Evolutionary conservation across 495 filamentous ascomycete species (phyloP).

Genomic region (Pseudomonodictys pantanalensis): DNA sequence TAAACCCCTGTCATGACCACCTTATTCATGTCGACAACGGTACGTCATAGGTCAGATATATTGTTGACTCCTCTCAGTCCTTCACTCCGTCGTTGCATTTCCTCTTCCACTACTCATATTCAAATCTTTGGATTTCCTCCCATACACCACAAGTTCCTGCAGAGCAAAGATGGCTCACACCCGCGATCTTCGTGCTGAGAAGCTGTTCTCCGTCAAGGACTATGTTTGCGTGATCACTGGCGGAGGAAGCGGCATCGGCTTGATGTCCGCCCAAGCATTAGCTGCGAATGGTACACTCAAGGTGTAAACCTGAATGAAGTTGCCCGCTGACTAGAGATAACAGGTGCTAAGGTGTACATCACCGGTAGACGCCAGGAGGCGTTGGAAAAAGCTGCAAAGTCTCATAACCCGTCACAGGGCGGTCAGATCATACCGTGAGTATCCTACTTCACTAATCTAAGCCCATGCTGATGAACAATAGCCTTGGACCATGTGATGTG

Average conservation of each 20-base stretch:
- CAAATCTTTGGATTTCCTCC: no score
- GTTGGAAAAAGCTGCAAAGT: constrained; percentile 42
- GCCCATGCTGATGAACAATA: background rate
- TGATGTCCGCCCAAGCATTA: constrained; percentile 46
- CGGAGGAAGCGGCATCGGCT: constrained; percentile 42
- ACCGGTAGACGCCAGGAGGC: constrained; percentile 41
- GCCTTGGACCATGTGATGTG: constrained; percentile 44
- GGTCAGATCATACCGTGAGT: constrained; percentile 43
- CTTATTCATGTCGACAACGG: no score
- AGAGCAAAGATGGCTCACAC: constrained; percentile 30
- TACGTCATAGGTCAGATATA: no score
- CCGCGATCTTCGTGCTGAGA: constrained; percentile 15
- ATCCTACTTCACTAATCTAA: background rate
- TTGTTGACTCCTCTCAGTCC: no score
- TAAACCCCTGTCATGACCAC: no score
- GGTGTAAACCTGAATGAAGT: background rate
- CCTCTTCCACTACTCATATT: no score
- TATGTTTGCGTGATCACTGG: constrained; percentile 64
- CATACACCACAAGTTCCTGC: no score
- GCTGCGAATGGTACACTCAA: constrained; percentile 41
- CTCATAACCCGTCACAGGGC: constrained; percentile 37
- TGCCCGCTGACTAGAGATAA: constrained; percentile 8
- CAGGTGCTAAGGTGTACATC: constrained; percentile 46
- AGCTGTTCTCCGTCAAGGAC: constrained; percentile 60
- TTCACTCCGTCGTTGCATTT: no score